phyloP scores from a whole-genome alignment of 163 green algal species.

The Scenedesmus sp. region DNA sequence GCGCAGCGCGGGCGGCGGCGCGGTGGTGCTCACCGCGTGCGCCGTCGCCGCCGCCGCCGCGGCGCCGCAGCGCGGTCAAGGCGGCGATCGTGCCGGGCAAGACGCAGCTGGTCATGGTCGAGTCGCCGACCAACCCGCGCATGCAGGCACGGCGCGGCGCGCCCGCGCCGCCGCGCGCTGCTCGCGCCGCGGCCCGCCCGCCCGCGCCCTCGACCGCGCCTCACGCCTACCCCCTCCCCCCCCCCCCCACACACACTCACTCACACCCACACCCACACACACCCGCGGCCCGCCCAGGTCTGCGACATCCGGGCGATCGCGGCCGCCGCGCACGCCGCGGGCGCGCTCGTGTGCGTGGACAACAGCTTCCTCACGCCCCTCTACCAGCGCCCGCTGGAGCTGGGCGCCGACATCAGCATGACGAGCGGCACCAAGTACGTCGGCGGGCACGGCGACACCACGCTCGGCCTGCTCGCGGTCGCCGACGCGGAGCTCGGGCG shows the following conservation, averaged over 20 bases:
- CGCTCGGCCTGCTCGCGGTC: slow-evolving; percentile 90
- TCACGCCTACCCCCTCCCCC: too few species aligned
- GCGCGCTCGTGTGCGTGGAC: slow-evolving; percentile 93
- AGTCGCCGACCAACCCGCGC: slow-evolving; percentile 97
- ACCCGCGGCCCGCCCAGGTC: slow-evolving; percentile 62
- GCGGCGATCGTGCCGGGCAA: slow-evolving; percentile 74
- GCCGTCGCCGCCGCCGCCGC: not conserved
- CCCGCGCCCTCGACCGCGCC: not conserved
- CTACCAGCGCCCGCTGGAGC: slow-evolving; percentile 90
- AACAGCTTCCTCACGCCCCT: slow-evolving; percentile 96
- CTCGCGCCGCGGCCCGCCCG: not conserved
- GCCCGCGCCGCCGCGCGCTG: not conserved
- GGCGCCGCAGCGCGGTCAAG: slow-evolving; percentile 64
- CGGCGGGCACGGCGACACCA: slow-evolving; percentile 95
- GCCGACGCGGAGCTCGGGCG: slow-evolving; percentile 78
- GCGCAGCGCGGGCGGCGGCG: not conserved
- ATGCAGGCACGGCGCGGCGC: slow-evolving; percentile 66
- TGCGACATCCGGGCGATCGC: slow-evolving; percentile 83
- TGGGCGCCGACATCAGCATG: slow-evolving; percentile 99
- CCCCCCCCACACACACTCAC: too few species aligned
- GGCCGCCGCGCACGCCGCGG: slow-evolving; percentile 76
- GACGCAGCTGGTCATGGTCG: slow-evolving; percentile 94
- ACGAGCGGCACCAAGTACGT: slow-evolving; percentile 97
- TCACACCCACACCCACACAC: too few species aligned
- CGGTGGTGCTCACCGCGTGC: not conserved